Evolutionary conservation across 257 asterid species (phyloP), one percentile per base, ranked within the genome.

Genomic region (Catharanthus roseus): DNA sequence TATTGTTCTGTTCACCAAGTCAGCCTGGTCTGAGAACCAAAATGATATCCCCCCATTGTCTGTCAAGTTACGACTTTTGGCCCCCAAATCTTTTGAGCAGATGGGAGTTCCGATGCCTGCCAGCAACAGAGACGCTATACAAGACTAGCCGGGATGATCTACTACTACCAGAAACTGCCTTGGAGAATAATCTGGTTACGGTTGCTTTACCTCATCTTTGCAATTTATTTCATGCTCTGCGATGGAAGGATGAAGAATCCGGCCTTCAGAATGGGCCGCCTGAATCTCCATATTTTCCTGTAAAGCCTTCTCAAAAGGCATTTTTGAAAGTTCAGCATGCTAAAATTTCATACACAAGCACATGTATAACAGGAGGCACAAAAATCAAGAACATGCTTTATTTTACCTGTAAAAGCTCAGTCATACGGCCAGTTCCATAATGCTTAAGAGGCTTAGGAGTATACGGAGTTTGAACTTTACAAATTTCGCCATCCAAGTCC

Each of bases 381-480:
- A 21, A 2, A 5, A 16, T 45, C 51, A 6, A 49, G 1, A 34
- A 29, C 10, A 4, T 34, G 53, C 64, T 24, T 69, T 28, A 18
- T 49, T 56, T 77, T 72, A 91, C 97, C 95, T 89, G 90, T 71
- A 95, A 80, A 68, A 95, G 96, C 83, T 91, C 97, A 23, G 96
- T 85, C 97, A 95, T 91, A 69, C 89, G 89, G 72, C 99, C 96
- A n/a, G 86, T 44, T 34, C 86, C 90, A 66, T 72, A 84, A 64
- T 38, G 77, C 83, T 77, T 82, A 73, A 78, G 71, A 18, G 90
- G 85, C 65, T 82, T 80, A 1, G 82, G 28, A 44, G 75, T 78
- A 13, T 89, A 70, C 18, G 84, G 70, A 49, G 82, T 57, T 54
- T 77, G 82, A 57, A 12, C 6, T 45, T 50, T 38, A 63, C 47